Conservation (phyloP, 2,329 filamentous ascomycete genomes). For the Sclerotinia spermophila region DNA sequence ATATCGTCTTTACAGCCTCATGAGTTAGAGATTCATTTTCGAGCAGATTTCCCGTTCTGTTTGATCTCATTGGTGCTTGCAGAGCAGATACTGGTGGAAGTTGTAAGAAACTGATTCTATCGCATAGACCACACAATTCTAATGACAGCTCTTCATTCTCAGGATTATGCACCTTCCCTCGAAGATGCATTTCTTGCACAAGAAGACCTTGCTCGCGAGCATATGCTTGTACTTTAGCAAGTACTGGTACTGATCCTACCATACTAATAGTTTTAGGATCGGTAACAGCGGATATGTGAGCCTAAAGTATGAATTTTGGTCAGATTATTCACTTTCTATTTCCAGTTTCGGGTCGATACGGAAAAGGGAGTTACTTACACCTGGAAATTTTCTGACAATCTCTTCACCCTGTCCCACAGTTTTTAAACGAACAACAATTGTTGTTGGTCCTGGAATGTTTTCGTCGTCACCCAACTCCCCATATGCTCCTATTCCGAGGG, state of each 20-base stretch:
- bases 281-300: constrained; percentile 16
- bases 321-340: accelerated
- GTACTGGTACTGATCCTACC: constrained; percentile 8
- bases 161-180: constrained; percentile 23
- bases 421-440: constrained; percentile 18
- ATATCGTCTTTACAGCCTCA: constrained; percentile 4
- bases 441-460: constrained; percentile 8
- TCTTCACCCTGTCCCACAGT: constrained; percentile 18
- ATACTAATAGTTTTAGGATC: constrained; percentile 19
- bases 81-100: background rate
- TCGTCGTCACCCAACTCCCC: constrained; percentile 20
- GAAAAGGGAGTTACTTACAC: background rate
- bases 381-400: constrained; percentile 11
- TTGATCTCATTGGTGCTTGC: constrained; percentile 1
- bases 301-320: background rate
- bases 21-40: background rate
- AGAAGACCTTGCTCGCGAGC: constrained; percentile 9
- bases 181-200: constrained; percentile 20
- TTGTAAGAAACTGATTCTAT: background rate
- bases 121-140: constrained; percentile 7
- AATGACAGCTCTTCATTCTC: constrained; percentile 15
- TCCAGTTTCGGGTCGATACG: background rate
- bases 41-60: background rate
- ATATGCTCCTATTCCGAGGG: constrained; percentile 20
- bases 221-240: constrained; percentile 13